phyloP scores from a whole-genome alignment of 805 yeast genomes.

The Candida sakaeoensis region DNA sequence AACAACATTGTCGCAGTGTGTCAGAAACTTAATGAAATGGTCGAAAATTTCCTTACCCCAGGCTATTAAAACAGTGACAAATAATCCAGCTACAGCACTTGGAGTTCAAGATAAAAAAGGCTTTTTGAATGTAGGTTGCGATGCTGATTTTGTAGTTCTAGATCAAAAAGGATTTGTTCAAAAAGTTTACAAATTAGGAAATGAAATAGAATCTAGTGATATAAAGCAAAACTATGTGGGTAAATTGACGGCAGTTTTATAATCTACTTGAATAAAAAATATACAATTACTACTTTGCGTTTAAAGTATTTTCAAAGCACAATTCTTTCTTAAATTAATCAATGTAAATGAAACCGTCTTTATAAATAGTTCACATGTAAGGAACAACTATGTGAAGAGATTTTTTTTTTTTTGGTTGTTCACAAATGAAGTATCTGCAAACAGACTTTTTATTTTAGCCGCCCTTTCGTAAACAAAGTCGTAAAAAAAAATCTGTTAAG shows the following conservation, averaged over 20 bases:
- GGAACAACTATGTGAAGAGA: no score
- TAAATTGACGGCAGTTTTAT: constrained; percentile 11
- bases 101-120: constrained; percentile 45
- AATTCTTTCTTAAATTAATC: no score
- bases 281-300: no score
- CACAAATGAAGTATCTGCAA: no score
- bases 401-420: no score
- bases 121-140: constrained; percentile 48
- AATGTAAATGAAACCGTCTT: no score
- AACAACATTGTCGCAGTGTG: constrained; percentile 49
- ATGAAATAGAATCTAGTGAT: constrained; percentile 17
- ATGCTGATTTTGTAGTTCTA: constrained; percentile 53
- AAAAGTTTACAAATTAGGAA: constrained; percentile 51
- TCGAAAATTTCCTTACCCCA: constrained; percentile 43
- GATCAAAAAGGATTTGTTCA: constrained; percentile 41
- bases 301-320: no score
- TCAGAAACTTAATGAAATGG: constrained; percentile 51
- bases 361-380: no score
- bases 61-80: constrained; percentile 55
- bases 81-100: constrained; percentile 49
- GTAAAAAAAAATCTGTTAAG: no score
- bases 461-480: no score
- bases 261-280: neutral
- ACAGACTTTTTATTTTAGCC: no score
- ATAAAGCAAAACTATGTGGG: constrained; percentile 5